Evolutionary conservation across 257 asterid genomes (phyloP), one percentile per base, ranked within the genome.

Genomic region (Solanum boliviense): DNA sequence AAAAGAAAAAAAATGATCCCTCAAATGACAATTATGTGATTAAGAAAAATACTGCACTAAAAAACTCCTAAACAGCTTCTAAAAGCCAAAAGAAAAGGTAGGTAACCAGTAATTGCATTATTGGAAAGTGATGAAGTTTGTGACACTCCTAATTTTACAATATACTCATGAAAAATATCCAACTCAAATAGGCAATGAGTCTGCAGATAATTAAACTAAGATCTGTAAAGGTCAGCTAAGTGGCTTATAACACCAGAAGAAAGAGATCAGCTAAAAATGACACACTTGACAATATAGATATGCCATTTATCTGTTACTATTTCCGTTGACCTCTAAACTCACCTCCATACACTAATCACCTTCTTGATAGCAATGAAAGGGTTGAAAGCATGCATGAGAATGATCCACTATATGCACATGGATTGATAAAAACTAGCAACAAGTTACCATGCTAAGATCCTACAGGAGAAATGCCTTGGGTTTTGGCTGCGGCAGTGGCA

Each of bases 381-480:
- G 15, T n/a, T 62, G 58, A 67, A 52, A 60, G 68, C 34, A 73
- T 35, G 71, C 88, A 73, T 16, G 85, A 67, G 86, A 52, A 73
- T 83, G 87, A 90, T 48, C 65, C 86, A 56, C 84, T 89, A 73
- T 93, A 89, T 92, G 93, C 94, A 92, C 92, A 89, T 27, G 5
- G 65, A 90, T 83, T 60, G 23, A 82, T 48, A 82, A 82, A 48
- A 46, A 31, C 44, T 82, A 82, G 83, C 87, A 18, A 36, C 31
- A 34, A 6, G 48, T 60, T 20, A 36, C 87, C 48, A 36, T 39
- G 86, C 94, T 93, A 94, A 89, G 98, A 91, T 88, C 95, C 95
- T 58, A 93, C 94, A 23, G 98, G 95, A 5, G 98, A 95, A 85
- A 94, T 88, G 41, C 96, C 98, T 85, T 95, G 93, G 13, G 95